A percentile compares a stretch with the other conserved stretches of the same genome.
Conservation (phyloP, 768 basidiomycete genomes). For the Butyriboletus loyo region DNA sequence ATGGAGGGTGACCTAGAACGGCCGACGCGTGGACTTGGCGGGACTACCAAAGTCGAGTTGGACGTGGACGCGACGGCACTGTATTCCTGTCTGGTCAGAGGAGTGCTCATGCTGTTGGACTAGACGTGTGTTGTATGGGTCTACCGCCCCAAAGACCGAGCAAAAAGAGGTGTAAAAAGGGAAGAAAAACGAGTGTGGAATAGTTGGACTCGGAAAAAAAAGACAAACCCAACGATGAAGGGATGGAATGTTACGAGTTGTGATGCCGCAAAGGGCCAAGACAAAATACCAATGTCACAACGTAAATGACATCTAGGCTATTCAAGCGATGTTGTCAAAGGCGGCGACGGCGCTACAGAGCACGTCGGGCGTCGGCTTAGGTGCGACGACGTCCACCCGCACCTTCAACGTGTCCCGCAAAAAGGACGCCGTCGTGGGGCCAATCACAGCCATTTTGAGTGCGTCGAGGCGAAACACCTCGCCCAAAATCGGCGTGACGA, state of each 20-base stretch:
- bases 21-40: slow-evolving; percentile 12
- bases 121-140: not conserved
- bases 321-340: slow-evolving; percentile 15
- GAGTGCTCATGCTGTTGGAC: slow-evolving; percentile 24
- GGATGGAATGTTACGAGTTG: not conserved
- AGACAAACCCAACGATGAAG: not conserved
- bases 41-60: slow-evolving; percentile 19
- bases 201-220: slow-evolving; percentile 14
- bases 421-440: slow-evolving; percentile 59
- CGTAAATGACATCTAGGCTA: slow-evolving; percentile 8
- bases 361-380: slow-evolving; percentile 54
- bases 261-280: not conserved
- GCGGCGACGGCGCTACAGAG: slow-evolving; percentile 35
- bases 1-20: slow-evolving; percentile 20
- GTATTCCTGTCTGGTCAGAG: slow-evolving; percentile 26
- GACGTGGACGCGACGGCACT: slow-evolving; percentile 25
- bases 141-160: not conserved
- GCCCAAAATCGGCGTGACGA: slow-evolving; percentile 49
- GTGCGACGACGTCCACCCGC: slow-evolving; percentile 52
- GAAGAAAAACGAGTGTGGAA: slow-evolving; percentile 15
- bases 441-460: slow-evolving; percentile 58
- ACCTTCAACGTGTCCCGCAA: slow-evolving; percentile 45
- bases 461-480: slow-evolving; percentile 36
- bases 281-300: not conserved
- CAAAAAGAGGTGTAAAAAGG: not conserved